These are phyloP conservation scores for Penicillium subrubescens DNA, from an alignment of 495 filamentous ascomycete species.

Conservation along the genomic window DNA sequence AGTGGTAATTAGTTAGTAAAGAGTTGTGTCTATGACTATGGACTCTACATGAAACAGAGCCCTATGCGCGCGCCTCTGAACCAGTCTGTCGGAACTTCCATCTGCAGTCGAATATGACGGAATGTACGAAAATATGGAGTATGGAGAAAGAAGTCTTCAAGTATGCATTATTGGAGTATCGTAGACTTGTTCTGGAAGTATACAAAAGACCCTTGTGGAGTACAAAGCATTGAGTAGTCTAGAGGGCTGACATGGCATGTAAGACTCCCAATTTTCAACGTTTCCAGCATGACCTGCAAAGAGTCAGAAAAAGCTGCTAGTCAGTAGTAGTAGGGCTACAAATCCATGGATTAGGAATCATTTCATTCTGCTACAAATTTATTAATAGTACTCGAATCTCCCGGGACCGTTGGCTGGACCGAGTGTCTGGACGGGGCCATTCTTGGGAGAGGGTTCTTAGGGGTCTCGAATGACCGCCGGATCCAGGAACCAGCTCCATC, in stretches of 20 bases:
- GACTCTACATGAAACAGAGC: not conserved
- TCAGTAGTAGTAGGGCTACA: not conserved
- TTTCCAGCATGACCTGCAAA: not conserved
- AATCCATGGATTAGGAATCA: not conserved
- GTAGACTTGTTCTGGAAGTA: not conserved
- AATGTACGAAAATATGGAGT: not conserved
- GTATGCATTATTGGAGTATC: not conserved
- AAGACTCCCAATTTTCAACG: not conserved
- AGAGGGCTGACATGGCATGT: not conserved
- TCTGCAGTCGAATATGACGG: not conserved
- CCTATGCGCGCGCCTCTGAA: not conserved
- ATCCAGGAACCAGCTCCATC: slow-evolving; percentile 8
- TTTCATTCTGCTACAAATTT: not conserved
- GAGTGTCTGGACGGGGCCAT: slow-evolving; percentile 4
- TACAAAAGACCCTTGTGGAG: not conserved
- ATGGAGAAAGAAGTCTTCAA: not conserved
- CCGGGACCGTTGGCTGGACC: slow-evolving; percentile 1
- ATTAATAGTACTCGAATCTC: not conserved
- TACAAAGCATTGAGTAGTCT: not conserved
- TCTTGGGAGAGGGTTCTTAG: not conserved
- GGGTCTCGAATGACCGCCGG: slow-evolving; percentile 2
- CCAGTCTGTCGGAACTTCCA: not conserved
- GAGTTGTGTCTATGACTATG: not conserved
- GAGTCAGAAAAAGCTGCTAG: not conserved
- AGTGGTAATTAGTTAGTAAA: not conserved